Evolutionary conservation across 352 stramenopile species (phyloP).

Genomic region (Blastocystis sp.): DNA sequence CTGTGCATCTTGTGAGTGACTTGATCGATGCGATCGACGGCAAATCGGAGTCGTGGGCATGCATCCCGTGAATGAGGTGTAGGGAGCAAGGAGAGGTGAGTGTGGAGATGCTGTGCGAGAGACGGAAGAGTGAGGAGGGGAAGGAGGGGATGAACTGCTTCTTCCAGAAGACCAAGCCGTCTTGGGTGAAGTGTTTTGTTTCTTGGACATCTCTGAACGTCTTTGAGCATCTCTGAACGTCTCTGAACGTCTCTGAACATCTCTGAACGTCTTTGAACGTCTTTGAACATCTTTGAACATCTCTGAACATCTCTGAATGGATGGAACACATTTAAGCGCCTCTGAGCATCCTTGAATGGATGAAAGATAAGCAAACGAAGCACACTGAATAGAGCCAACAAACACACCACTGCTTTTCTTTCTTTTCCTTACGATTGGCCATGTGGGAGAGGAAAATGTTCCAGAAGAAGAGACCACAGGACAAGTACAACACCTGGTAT

Average conservation of each 20-base stretch:
- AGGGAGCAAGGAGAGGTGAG: slow-evolving; percentile 40
- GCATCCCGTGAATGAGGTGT: background rate
- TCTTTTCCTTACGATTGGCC: slow-evolving; percentile 52
- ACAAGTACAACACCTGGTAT: slow-evolving; percentile 65
- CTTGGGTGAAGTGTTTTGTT: slow-evolving; percentile 55
- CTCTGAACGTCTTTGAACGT: background rate
- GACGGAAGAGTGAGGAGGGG: slow-evolving; percentile 51
- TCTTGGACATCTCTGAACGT: background rate
- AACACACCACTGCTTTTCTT: background rate
- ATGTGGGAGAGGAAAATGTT: slow-evolving; percentile 67
- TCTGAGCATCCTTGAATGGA: too few relatives aligned
- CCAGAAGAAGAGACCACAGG: slow-evolving; percentile 55
- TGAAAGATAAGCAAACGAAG: too few relatives aligned
- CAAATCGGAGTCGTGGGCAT: background rate
- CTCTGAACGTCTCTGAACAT: too few relatives aligned
- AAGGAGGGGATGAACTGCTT: slow-evolving; percentile 67
- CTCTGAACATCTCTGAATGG: too few relatives aligned
- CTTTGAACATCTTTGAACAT: too few relatives aligned
- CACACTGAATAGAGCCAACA: background rate
- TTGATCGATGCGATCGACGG: slow-evolving; percentile 40
- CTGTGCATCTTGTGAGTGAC: slow-evolving; percentile 48
- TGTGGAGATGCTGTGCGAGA: slow-evolving; percentile 62
- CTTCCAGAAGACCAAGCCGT: slow-evolving; percentile 56
- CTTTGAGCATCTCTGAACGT: too few relatives aligned
- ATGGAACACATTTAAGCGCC: too few relatives aligned